Evolutionary conservation across 306 rosid species (phyloP), one percentile per base, ranked within the genome.

Genomic region (Acacia melanoxylon): DNA sequence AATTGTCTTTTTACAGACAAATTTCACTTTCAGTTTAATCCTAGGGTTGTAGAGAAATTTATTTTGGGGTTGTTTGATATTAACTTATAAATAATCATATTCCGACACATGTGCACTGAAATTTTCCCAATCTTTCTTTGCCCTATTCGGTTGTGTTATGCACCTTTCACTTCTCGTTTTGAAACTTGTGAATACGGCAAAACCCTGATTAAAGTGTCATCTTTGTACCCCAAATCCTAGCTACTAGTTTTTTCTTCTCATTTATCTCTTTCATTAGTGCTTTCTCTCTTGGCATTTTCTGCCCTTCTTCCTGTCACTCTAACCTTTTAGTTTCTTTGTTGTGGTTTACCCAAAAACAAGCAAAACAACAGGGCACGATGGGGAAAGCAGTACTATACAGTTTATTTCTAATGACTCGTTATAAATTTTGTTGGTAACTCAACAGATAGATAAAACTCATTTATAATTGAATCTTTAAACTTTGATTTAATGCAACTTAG

Each of bases 171-270:
- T 73, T 73, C 31, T 31, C 1, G 11, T 73, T 29, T 73, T 51
- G 45, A 29, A 73, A 73, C 45, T 51, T 27, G 77, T 10, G 65
- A 73, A 51, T 16, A 73, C 31, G 65, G 77, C 44, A 49, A 73
- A 73, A 29, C 63, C 45, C 49, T 49, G 45, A 72, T 48, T 46
- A 46, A 72, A 72, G 42, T 49, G 9, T 29, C 62, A 72, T 71
- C 75, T 14, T 72, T 8, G 25, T 17, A 48, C 63, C 77, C 4
- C 77, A 45, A 72, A 72, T 72, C 76, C 42, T 48, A 24, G 2
- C 73, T 11, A 10, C 17, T 27, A 46, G 16, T 17, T 49, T 48
- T 37, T 51, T 73, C 20, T 31, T 51, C 25, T 69, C 65, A 22
- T 69, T 69, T 22, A 2, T 49, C 46, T 31, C 63, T 58, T 73